A percentile compares a stretch with the other conserved stretches of the same genome.
phyloP scores from a whole-genome alignment of 441 rosid genomes.

The Mallotus japonicus region DNA sequence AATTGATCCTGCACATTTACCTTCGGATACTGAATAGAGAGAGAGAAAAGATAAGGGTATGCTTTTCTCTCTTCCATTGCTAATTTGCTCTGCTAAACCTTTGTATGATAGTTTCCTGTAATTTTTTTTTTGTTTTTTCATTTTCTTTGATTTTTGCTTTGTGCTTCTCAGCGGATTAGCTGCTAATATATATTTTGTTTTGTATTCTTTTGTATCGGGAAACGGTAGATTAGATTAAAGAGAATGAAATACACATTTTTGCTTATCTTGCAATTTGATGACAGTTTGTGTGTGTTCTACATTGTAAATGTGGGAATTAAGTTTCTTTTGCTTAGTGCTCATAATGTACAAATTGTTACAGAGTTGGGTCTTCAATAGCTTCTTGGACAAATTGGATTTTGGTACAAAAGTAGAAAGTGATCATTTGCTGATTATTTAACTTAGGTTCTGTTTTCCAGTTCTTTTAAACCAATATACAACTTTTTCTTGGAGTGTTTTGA shows the following conservation, averaged over 20 bases:
- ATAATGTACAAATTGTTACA: neutral
- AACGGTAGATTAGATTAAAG: constrained; percentile 27
- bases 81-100: constrained; percentile 20
- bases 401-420: neutral
- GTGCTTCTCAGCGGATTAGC: constrained; percentile 28
- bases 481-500: neutral
- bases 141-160: constrained; percentile 23
- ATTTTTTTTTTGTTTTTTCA: neutral
- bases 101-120: constrained; percentile 34
- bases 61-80: constrained; percentile 27
- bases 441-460: too few species aligned
- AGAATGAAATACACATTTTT: constrained; percentile 33
- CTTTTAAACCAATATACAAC: neutral
- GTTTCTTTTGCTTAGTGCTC: neutral
- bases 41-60: constrained; percentile 33
- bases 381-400: neutral
- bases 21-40: constrained; percentile 73
- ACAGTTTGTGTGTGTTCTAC: constrained; percentile 5
- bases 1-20: constrained; percentile 30
- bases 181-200: constrained; percentile 24
- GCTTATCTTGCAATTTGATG: constrained; percentile 23
- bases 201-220: constrained; percentile 27
- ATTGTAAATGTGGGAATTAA: constrained; percentile 6
- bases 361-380: neutral
- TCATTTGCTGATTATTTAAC: neutral